Percentiles rank a stretch among this genome's conserved stretches.
Conservation (phyloP, 345 rosid genomes). For the Dipteronia dyeriana region DNA sequence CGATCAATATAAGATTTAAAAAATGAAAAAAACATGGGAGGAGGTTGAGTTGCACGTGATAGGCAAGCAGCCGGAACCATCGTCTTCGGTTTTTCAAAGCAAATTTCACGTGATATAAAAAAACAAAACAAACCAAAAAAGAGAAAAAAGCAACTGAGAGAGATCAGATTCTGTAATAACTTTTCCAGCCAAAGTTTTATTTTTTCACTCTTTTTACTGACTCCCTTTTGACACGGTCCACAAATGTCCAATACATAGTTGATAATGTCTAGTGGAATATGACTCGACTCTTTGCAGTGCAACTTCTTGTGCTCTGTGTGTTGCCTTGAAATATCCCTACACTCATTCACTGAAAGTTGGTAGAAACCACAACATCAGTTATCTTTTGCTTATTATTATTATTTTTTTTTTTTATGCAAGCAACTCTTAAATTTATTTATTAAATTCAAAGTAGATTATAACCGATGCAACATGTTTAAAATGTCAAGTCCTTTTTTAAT, state of each 20-base stretch:
- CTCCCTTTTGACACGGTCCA: too few relatives aligned
- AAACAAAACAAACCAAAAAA: not conserved
- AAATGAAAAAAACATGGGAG: too few relatives aligned
- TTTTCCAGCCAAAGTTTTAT: not conserved
- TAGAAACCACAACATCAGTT: too few relatives aligned
- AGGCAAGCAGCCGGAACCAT: not conserved
- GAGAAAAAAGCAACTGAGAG: not conserved
- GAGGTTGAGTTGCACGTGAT: conserved; percentile 12
- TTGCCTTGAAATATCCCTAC: conserved; percentile 1
- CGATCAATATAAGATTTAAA: too few relatives aligned
- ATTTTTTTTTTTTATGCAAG: too few relatives aligned
- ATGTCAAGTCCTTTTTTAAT: too few relatives aligned
- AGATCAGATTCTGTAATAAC: not conserved
- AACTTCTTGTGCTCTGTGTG: not conserved
- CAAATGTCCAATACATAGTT: not conserved
- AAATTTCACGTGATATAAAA: too few relatives aligned
- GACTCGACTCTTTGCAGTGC: not conserved
- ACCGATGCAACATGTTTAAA: too few relatives aligned
- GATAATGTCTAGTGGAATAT: not conserved
- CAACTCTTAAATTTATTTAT: too few relatives aligned
- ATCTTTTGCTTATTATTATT: not conserved
- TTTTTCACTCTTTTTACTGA: too few relatives aligned
- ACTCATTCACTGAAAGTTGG: not conserved
- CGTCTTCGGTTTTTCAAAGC: not conserved
- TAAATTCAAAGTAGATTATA: too few relatives aligned